A percentile compares a stretch with the other conserved stretches of the same genome.
phyloP scores from a whole-genome alignment of 768 basidiomycete genomes.

The Boletus rufocinnamomeus region DNA sequence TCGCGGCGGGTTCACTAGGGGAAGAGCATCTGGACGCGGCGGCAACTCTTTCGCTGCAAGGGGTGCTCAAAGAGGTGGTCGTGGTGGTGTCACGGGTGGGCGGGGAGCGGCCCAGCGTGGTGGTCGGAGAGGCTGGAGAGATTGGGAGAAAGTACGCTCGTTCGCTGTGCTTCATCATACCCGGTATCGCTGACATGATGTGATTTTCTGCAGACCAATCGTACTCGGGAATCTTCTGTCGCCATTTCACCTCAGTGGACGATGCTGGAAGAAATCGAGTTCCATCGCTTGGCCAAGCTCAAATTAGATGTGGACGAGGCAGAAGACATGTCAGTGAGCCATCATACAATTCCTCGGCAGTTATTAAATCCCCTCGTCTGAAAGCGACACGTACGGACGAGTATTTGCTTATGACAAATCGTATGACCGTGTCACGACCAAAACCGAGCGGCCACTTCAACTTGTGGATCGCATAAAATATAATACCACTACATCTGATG shows the following conservation, averaged over 20 bases:
- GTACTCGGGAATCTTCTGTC: constrained; percentile 90
- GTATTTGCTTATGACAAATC: constrained; percentile 91
- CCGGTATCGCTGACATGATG: constrained; percentile 5
- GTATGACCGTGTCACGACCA: constrained; percentile 94
- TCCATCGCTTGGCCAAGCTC: constrained; percentile 87
- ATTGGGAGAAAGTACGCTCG: constrained; percentile 84
- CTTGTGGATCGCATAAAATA: constrained; percentile 94
- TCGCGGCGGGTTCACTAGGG: constrained; percentile 67
- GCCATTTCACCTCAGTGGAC: constrained; percentile 90
- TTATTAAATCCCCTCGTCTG: constrained; percentile 9
- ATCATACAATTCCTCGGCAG: not conserved
- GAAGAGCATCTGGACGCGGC: constrained; percentile 42
- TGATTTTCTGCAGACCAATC: constrained; percentile 56
- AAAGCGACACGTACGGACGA: constrained; percentile 83
- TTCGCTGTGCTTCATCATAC: not conserved
- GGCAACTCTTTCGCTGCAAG: constrained; percentile 40
- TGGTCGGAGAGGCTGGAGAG: constrained; percentile 77
- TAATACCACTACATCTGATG: constrained; percentile 97
- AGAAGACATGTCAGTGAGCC: constrained; percentile 73
- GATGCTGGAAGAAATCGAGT: constrained; percentile 98
- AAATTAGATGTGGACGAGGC: constrained; percentile 92
- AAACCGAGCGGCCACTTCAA: constrained; percentile 88
- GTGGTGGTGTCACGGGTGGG: constrained; percentile 45
- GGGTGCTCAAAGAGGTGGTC: constrained; percentile 46
- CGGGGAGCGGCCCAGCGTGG: constrained; percentile 43